Evolutionary conservation across 2,329 filamentous ascomycete genomes (phyloP).

Genomic region (Ceratocystis harringtonii): DNA sequence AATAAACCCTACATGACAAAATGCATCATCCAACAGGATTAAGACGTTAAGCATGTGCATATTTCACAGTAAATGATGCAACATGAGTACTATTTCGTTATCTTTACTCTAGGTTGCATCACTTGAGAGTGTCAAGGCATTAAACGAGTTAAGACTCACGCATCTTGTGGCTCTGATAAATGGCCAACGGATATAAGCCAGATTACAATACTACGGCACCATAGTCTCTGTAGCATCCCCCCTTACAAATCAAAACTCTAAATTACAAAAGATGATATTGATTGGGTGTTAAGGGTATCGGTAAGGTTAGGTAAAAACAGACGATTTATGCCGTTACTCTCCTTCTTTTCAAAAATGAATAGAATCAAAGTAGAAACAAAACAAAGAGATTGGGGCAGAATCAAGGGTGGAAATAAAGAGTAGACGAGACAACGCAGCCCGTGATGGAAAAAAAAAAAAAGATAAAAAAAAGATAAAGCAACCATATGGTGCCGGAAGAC

Average conservation of each 20-base stretch:
- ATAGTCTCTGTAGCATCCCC: background rate
- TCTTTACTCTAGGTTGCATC: no score
- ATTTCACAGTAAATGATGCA: background rate
- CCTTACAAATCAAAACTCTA: background rate
- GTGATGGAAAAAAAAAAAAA: slow-evolving; percentile 10
- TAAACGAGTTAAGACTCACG: no score
- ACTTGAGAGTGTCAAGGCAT: no score
- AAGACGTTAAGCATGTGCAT: background rate
- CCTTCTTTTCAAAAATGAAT: slow-evolving; percentile 12
- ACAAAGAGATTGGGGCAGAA: slow-evolving; percentile 10
- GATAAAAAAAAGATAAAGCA: background rate
- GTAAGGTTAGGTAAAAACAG: slow-evolving; percentile 1
- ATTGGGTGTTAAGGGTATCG: slow-evolving; percentile 12
- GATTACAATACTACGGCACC: no score
- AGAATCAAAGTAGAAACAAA: slow-evolving; percentile 12
- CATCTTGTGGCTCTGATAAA: no score
- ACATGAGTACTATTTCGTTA: background rate
- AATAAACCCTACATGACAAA: background rate
- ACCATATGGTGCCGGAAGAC: background rate
- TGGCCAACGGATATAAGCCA: no score
- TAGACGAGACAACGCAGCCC: slow-evolving; percentile 11
- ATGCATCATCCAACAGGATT: background rate
- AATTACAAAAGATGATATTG: slow-evolving; percentile 18
- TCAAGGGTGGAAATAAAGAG: slow-evolving; percentile 17
- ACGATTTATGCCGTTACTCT: slow-evolving; percentile 9